A percentile compares a stretch with the other conserved stretches of the same genome.
These are phyloP conservation scores for Neurospora sp. DNA, from an alignment of 2,329 filamentous ascomycete species.

Conservation along the genomic window DNA sequence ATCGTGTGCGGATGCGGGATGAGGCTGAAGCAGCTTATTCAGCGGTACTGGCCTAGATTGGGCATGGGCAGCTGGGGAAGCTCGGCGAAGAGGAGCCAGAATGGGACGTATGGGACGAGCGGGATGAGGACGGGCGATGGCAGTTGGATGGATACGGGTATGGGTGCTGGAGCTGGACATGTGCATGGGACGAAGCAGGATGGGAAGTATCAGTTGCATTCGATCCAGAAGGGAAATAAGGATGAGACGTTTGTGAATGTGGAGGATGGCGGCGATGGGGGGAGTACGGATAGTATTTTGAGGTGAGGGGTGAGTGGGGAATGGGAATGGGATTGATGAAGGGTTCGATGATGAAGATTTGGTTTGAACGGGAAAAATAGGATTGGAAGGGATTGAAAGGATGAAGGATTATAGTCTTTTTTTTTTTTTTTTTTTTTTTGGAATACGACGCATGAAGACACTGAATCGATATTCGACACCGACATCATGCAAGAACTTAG, in stretches of 20 bases:
- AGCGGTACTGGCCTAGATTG: constrained; percentile 13
- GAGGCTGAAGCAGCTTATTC: constrained; percentile 18
- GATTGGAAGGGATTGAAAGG: too few species aligned
- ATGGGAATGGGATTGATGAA: too few species aligned
- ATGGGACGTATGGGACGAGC: not conserved
- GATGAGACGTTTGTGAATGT: not conserved
- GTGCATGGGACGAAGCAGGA: constrained; percentile 1
- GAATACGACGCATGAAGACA: too few species aligned
- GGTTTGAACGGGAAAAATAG: too few species aligned
- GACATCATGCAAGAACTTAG: too few species aligned
- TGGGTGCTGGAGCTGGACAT: not conserved
- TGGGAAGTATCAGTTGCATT: constrained; percentile 11
- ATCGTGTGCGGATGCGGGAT: constrained; percentile 20
- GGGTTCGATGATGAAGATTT: too few species aligned
- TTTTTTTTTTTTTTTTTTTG: too few species aligned
- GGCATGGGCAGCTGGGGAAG: constrained; percentile 2
- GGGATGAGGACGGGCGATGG: not conserved
- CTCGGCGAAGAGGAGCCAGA: not conserved
- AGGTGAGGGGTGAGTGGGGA: too few species aligned
- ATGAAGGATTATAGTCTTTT: too few species aligned
- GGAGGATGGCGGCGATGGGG: too few species aligned
- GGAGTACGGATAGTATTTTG: too few species aligned
- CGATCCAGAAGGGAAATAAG: constrained; percentile 5
- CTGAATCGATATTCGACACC: too few species aligned
- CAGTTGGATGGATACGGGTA: not conserved